Evolutionary conservation across 768 basidiomycete species (phyloP).

Genomic region (Gymnopilus junonius): DNA sequence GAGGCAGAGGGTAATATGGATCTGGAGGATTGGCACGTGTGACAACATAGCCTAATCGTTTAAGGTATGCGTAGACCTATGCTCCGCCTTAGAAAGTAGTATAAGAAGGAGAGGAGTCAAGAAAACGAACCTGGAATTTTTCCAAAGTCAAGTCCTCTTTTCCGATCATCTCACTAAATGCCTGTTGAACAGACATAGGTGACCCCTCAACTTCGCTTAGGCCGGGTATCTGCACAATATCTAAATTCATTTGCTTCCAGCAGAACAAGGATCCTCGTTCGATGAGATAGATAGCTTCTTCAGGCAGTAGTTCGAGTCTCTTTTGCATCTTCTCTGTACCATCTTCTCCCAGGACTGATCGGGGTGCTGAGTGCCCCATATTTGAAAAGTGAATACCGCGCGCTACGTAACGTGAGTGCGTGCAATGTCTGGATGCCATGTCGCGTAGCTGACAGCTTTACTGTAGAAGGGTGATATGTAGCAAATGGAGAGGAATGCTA

Average conservation of each 20-base stretch:
- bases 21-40: conserved; percentile 73
- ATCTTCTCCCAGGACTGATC: conserved; percentile 38
- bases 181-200: conserved; percentile 93
- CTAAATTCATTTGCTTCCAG: conserved; percentile 58
- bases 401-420: conserved; percentile 72
- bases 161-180: conserved; percentile 85
- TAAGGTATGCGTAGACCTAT: conserved; percentile 92
- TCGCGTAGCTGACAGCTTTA: conserved; percentile 78
- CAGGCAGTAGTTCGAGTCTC: conserved; percentile 86
- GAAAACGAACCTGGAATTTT: conserved; percentile 74
- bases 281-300: conserved; percentile 92
- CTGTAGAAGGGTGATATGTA: conserved; percentile 38
- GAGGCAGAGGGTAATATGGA: conserved; percentile 54
- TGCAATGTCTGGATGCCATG: conserved; percentile 73
- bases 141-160: conserved; percentile 79
- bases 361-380: conserved; percentile 80
- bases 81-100: conserved; percentile 1
- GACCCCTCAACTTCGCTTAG: conserved; percentile 53
- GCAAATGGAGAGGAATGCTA: neutral
- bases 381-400: conserved; percentile 84
- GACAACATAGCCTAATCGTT: conserved; percentile 88
- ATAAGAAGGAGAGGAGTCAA: neutral
- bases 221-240: conserved; percentile 34
- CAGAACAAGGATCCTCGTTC: conserved; percentile 90
- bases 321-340: conserved; percentile 55